Percentiles rank a stretch among this genome's conserved stretches.
phyloP scores from a whole-genome alignment of 2,329 filamentous ascomycete species.

The Ceratocystiopsis sp. region DNA sequence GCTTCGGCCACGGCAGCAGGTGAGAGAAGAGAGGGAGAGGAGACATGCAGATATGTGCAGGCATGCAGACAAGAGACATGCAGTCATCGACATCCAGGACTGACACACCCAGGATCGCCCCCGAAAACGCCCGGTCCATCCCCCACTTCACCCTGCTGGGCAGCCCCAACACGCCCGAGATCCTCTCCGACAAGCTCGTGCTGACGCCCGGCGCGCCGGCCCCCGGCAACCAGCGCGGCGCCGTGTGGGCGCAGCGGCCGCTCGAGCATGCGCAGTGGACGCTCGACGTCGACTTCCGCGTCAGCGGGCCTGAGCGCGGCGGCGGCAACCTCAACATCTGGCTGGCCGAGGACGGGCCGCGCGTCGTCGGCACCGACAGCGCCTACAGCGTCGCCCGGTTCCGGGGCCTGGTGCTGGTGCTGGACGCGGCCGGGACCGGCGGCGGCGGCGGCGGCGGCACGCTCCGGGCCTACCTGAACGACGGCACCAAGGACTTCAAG shows the following conservation, averaged over 20 bases:
- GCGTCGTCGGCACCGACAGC: constrained; percentile 51
- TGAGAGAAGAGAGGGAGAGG: constrained; percentile 16
- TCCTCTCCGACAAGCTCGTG: constrained; percentile 79
- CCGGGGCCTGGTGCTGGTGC: constrained; percentile 73
- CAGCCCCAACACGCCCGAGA: constrained; percentile 36
- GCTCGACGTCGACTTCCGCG: constrained; percentile 74
- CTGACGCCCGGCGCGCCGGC: constrained; percentile 73
- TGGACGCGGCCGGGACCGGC: constrained; percentile 65
- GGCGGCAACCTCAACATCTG: constrained; percentile 87
- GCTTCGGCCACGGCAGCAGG: constrained; percentile 58
- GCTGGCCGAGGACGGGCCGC: constrained; percentile 57
- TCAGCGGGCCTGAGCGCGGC: constrained; percentile 67
- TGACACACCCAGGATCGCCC: constrained; percentile 40
- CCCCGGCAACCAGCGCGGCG: constrained; percentile 70
- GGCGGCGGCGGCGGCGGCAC: constrained; percentile 48
- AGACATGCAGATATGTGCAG: no score
- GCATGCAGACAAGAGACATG: no score
- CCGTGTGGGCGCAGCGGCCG: constrained; percentile 57
- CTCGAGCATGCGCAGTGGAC: constrained; percentile 56
- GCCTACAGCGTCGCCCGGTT: constrained; percentile 75
- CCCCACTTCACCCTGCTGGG: constrained; percentile 39
- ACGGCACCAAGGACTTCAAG: constrained; percentile 67
- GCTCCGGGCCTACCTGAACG: constrained; percentile 85
- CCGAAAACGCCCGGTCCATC: constrained; percentile 33
- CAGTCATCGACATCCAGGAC: not conserved